Base-by-base conservation (phyloP, 2,329 filamentous ascomycete genomes). In the Arthrobotrys musiformis region DNA sequence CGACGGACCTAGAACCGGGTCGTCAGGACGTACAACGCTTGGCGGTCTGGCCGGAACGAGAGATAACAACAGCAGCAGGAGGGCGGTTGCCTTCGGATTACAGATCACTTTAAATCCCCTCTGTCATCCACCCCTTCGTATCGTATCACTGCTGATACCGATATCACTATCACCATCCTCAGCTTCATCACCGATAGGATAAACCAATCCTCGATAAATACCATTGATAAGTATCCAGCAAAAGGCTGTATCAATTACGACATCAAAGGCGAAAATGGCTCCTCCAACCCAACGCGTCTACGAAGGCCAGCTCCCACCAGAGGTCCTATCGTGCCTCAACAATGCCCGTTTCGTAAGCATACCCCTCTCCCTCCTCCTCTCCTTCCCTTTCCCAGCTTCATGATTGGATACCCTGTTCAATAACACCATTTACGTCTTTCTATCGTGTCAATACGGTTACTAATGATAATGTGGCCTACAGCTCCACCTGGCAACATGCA, bases 401-500 rank as follows among this genome's bases (percentile, higher is more conserved):
- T 19, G 6, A 42, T 42, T 42, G 40, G 40, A 42, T 19, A 13
- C 35, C 54, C 9, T 3, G n/a, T n/a, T n/a, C n/a, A n/a, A 46
- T 62, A 26, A 61, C 75, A 68, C 35, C 64, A 78, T 48, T 48
- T 22, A 17, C 22, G 30, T 26, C 24, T 35, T 28, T 15, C 13
- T 67, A 22, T 52, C 13, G 28, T 70, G 50, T 52, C 48, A 70
- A 50, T 33, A 17, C 30, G 15, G 15, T 50, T 46, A 69, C 54
- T 50, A 61, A 40, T 44, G 40, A 13, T 24, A 44, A n/a, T n/a
- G n/a, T n/a, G n/a, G n/a, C n/a, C n/a, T 24, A 8, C 80, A 97
- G 93, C 93, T 99, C 80, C 95, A 99, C 84, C 91, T 99, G 64
- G 94, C 95, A 81, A 99, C 95, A 70, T 96, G 92, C 84, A 90